A percentile compares a stretch with the other conserved stretches of the same genome.
phyloP scores from a whole-genome alignment of 148 eudicot species.

The Rhododendron mucronatum region DNA sequence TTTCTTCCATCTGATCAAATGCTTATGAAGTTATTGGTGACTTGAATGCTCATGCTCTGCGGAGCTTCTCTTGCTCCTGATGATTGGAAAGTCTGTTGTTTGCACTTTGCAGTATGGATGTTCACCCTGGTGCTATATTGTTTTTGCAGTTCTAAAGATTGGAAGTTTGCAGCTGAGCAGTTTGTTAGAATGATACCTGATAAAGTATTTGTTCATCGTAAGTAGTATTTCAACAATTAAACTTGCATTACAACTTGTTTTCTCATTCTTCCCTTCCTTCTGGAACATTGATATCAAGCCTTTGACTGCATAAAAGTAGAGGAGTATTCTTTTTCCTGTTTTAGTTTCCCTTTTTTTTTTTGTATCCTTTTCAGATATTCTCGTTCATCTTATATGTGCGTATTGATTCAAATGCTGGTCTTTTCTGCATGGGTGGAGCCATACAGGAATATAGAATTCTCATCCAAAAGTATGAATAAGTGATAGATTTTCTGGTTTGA shows the following conservation, averaged over 20 bases:
- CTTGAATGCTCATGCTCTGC: background rate
- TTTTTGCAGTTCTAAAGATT: constrained; percentile 62
- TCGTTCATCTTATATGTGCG: background rate
- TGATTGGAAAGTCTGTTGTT: background rate
- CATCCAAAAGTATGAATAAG: background rate
- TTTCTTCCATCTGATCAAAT: background rate
- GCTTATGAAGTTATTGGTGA: background rate
- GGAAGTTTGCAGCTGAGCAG: constrained; percentile 86
- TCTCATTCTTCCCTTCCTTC: too few species aligned
- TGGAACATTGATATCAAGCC: background rate
- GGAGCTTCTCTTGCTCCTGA: background rate
- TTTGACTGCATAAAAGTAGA: background rate
- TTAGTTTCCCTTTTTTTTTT: background rate
- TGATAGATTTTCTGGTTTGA: background rate
- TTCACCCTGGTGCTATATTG: background rate
- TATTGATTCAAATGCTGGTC: background rate
- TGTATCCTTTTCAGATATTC: background rate
- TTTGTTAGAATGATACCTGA: constrained; percentile 64
- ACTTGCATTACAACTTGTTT: background rate
- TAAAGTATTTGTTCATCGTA: constrained; percentile 85
- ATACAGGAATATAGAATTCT: background rate
- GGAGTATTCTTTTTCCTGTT: background rate
- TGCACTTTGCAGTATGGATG: background rate
- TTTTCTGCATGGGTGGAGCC: constrained; percentile 1
- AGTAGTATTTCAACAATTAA: constrained; percentile 20